Conservation (phyloP, 2,329 filamentous ascomycete genomes). For the Stagonosporopsis vannaccii region DNA sequence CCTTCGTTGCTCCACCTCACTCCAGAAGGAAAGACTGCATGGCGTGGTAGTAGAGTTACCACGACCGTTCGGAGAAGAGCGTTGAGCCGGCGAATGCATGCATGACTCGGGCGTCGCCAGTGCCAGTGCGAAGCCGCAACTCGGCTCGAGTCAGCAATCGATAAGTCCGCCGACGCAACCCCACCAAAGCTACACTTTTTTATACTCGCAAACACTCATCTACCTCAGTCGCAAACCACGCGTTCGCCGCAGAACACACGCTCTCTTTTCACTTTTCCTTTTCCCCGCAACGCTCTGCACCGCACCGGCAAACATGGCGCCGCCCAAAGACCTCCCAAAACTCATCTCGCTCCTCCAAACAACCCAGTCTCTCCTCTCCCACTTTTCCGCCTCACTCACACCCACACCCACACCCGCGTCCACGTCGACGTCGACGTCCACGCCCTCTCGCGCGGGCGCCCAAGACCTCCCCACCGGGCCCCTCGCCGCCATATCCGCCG, state of each 20-base stretch:
- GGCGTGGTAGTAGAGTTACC: too few relatives aligned
- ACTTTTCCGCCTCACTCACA: constrained; percentile 33
- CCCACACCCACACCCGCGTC: background rate
- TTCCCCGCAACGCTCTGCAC: background rate
- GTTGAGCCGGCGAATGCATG: too few relatives aligned
- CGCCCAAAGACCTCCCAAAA: constrained; percentile 33
- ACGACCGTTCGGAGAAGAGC: too few relatives aligned
- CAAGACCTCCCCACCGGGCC: constrained; percentile 48
- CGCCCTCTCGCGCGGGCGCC: background rate
- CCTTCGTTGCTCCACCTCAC: too few relatives aligned
- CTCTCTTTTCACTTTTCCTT: background rate
- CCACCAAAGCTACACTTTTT: constrained; percentile 13
- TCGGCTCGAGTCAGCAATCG: constrained; percentile 9
- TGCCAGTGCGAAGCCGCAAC: background rate
- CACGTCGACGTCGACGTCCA: background rate
- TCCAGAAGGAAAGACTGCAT: too few relatives aligned
- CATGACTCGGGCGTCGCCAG: background rate
- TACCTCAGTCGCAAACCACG: background rate
- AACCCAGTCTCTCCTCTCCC: constrained; percentile 45
- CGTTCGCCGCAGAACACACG: background rate
- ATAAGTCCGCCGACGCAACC: constrained; percentile 13
- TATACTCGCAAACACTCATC: background rate
- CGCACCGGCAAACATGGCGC: background rate
- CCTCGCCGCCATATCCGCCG: constrained; percentile 74
- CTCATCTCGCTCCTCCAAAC: constrained; percentile 47